Evolutionary conservation across 768 basidiomycete species (phyloP).

Genomic region (Chalciporus chontae): DNA sequence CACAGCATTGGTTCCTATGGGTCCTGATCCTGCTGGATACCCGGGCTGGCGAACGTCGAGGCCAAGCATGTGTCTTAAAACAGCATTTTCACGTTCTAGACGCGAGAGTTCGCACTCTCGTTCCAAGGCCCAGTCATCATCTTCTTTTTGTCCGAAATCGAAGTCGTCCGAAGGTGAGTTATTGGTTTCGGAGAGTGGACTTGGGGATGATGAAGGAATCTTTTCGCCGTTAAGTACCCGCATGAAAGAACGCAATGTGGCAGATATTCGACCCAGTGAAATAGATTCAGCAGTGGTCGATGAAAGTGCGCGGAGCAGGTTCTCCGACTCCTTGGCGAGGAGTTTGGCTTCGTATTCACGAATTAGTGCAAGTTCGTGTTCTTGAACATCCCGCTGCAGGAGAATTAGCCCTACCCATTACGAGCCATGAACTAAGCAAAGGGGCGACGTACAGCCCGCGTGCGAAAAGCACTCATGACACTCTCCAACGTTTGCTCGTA

Average conservation of each 20-base stretch:
- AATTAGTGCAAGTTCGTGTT: constrained; percentile 84
- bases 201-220: constrained; percentile 10
- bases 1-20: neutral
- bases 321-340: constrained; percentile 69
- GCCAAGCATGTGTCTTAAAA: constrained; percentile 70
- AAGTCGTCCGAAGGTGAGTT: constrained; percentile 1
- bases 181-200: constrained; percentile 3
- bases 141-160: constrained; percentile 37
- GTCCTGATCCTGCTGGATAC: neutral
- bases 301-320: constrained; percentile 53
- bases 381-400: constrained; percentile 83
- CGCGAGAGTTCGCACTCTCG: constrained; percentile 88
- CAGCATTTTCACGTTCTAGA: constrained; percentile 83
- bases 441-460: constrained; percentile 72
- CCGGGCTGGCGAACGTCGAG: constrained; percentile 34
- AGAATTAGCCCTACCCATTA: neutral
- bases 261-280: constrained; percentile 67
- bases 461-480: constrained; percentile 89
- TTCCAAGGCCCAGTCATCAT: constrained; percentile 76
- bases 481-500: constrained; percentile 96
- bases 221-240: constrained; percentile 71
- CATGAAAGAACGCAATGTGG: constrained; percentile 64
- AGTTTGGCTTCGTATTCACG: constrained; percentile 89
- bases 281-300: constrained; percentile 64
- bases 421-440: neutral